Conservation (phyloP, 805 yeast species). For the Suhomyces faveliae region DNA sequence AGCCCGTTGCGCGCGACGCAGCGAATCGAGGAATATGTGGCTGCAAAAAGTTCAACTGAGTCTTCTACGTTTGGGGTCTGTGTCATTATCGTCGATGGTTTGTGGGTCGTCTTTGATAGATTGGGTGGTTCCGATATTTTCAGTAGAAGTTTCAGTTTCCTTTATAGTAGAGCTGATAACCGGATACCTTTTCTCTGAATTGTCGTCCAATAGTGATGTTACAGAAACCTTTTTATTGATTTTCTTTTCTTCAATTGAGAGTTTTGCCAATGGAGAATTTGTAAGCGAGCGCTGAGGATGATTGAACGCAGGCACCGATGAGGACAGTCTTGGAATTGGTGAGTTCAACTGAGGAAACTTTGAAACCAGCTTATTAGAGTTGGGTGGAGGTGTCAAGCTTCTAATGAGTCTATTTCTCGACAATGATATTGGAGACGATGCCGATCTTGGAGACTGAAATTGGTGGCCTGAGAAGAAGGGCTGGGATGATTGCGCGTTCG, state of each 20-base stretch:
- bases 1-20: background rate
- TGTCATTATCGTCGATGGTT: constrained; percentile 1
- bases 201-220: constrained; percentile 23
- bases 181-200: constrained; percentile 1
- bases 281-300: constrained; percentile 15
- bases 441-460: constrained; percentile 1
- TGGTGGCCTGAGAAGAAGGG: constrained; percentile 5
- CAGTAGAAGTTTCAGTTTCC: background rate
- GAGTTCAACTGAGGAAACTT: constrained; percentile 8
- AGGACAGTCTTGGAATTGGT: constrained; percentile 11
- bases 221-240: constrained; percentile 20
- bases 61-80: constrained; percentile 1
- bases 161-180: background rate
- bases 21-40: background rate
- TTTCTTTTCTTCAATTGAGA: constrained; percentile 1
- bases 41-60: background rate
- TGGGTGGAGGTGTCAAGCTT: constrained; percentile 13
- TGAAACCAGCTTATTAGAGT: constrained; percentile 2
- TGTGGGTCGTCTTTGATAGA: background rate
- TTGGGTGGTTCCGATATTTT: background rate
- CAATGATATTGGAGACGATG: constrained; percentile 1
- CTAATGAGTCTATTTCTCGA: constrained; percentile 3
- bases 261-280: constrained; percentile 17
- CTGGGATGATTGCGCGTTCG: background rate
- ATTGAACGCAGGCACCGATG: constrained; percentile 7